Evolutionary conservation across 768 basidiomycete genomes (phyloP), one percentile per base, ranked within the genome.

Genomic region (Kwoniella dendrophila): DNA sequence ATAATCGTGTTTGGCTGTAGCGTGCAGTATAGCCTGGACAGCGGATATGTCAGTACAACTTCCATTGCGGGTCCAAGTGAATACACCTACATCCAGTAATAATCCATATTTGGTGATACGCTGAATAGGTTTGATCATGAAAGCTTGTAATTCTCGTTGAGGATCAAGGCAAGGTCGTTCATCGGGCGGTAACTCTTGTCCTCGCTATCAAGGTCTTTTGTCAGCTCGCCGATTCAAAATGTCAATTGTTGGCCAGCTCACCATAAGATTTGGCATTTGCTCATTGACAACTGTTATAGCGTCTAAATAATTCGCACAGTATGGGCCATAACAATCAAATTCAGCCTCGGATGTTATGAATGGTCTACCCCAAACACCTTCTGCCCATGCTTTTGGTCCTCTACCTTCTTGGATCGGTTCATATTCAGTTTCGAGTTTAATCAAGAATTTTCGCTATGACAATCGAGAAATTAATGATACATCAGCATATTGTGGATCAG

Each of bases 51-150:
- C 53, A 55, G 33, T n/a, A 18, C 33, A 24, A 20, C 8, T 18
- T 8, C 36, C 33, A 32, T 32, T 6, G 50, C 68, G 20, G 6
- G 10, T 6, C 10, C 6, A 44, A 53, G 67, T 56, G 51, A 54
- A 59, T 72, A 41, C 59, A 82, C 88, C 75, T 74, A 92, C 92
- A 78, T 90, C 90, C 71, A 99, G 86, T 24, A 98, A 85, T 14
- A 99, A 83, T 26, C 94, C 94, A 79, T 98, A 98, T 83, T 98
- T 98, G 85, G 95, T 96, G 69, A 98, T 89, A 64, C 96, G 87
- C 79, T 99, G 96, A 50, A 99, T 89, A 6, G 96, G 96, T 82
- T 97, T 97, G 84, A 98, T 98, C 63, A 98, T 86, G 81, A 98
- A 95, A 8, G 92, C 92, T 62, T 91, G 90, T 32, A 99, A 83